Evolutionary conservation across 805 yeast species (phyloP).

Genomic region (Hanseniaspora nectarophila): DNA sequence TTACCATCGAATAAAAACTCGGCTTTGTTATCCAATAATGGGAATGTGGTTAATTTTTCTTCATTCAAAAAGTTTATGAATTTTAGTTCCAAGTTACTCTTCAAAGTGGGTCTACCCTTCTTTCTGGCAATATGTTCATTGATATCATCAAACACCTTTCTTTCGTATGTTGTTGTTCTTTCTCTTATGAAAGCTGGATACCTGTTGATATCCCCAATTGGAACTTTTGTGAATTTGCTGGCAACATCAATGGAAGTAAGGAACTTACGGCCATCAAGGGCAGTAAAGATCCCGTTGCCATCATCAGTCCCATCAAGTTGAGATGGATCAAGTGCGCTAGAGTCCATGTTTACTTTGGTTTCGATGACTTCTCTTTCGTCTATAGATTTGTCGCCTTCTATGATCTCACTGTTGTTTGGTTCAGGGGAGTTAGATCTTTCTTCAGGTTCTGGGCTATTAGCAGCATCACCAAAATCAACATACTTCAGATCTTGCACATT

Average conservation of each 20-base stretch:
- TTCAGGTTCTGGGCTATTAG: background rate
- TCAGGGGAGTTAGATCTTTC: background rate
- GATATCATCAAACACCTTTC: slow-evolving; percentile 14
- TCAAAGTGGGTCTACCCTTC: slow-evolving; percentile 86
- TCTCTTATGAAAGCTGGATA: background rate
- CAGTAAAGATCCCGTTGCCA: slow-evolving; percentile 3
- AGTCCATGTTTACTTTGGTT: background rate
- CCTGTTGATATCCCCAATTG: slow-evolving; percentile 3
- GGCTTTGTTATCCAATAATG: slow-evolving; percentile 8
- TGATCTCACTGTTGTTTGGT: background rate
- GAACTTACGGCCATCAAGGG: slow-evolving; percentile 2
- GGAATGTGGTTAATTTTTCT: background rate
- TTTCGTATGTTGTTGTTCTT: slow-evolving; percentile 2
- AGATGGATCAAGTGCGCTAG: slow-evolving; percentile 5
- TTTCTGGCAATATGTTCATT: slow-evolving; percentile 31
- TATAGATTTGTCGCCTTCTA: background rate
- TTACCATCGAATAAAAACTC: slow-evolving; percentile 41
- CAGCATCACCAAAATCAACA: background rate
- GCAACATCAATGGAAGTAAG: slow-evolving; percentile 7
- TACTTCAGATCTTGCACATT: background rate
- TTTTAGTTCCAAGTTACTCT: slow-evolving; percentile 81
- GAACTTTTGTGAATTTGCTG: slow-evolving; percentile 5
- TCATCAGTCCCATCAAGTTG: slow-evolving; percentile 7
- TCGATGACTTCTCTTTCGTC: background rate
- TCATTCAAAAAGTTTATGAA: slow-evolving; percentile 70